phyloP scores from a whole-genome alignment of 768 basidiomycete species.

The Hypholoma fasciculare region DNA sequence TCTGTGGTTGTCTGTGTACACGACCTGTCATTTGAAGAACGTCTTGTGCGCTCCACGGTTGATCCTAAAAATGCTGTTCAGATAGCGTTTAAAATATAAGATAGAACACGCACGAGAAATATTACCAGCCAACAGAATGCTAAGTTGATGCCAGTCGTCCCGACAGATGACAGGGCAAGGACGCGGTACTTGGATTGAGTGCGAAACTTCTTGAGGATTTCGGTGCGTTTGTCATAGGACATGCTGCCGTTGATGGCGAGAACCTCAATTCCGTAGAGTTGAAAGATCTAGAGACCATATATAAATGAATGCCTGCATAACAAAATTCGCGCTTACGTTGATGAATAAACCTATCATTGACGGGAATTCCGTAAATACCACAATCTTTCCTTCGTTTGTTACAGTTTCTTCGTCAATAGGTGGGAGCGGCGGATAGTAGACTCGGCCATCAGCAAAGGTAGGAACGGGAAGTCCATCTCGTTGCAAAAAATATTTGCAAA shows the following conservation, averaged over 20 bases:
- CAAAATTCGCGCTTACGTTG: not conserved
- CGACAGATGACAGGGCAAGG: conserved; percentile 13
- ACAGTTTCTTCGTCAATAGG: not conserved
- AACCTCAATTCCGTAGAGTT: conserved; percentile 7
- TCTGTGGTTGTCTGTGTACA: conserved; percentile 25
- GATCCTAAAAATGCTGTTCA: conserved; percentile 14
- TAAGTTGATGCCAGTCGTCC: conserved; percentile 10
- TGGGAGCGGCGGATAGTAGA: conserved; percentile 12
- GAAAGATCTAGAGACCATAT: conserved; percentile 7
- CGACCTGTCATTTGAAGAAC: conserved; percentile 22
- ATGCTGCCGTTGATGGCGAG: conserved; percentile 4
- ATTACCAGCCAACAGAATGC: conserved; percentile 3
- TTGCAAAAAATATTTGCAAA: conserved; percentile 8
- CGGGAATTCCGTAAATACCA: not conserved
- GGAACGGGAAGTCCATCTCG: conserved; percentile 15
- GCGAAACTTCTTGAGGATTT: conserved; percentile 4
- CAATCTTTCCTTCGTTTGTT: not conserved
- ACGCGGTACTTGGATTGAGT: not conserved
- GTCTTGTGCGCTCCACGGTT: conserved; percentile 27
- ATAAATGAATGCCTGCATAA: not conserved
- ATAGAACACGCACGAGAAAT: conserved; percentile 1
- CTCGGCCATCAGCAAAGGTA: conserved; percentile 11
- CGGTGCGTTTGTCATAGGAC: not conserved
- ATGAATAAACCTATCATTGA: not conserved
- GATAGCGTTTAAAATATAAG: not conserved